Evolutionary conservation across 129 eudicot species (phyloP).

Genomic region (Pseudognaphalium luteoalbum): DNA sequence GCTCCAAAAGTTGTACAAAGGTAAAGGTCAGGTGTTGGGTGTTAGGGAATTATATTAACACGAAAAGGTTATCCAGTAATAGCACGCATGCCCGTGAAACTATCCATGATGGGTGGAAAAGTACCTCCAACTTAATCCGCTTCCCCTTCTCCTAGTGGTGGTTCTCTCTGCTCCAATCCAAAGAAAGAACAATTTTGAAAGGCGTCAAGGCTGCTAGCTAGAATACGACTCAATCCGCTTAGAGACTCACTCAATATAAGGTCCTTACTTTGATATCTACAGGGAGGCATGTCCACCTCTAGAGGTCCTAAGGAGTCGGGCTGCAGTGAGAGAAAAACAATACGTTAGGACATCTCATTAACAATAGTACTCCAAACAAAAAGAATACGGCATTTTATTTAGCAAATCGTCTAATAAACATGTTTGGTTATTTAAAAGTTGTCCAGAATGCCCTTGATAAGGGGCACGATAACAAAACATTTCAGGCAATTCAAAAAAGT

Average conservation of each 20-base stretch:
- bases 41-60: conserved; percentile 33
- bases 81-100: conserved; percentile 1
- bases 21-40: conserved; percentile 19
- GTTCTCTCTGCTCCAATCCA: conserved; percentile 60
- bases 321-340: conserved; percentile 47
- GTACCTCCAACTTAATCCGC: conserved; percentile 40
- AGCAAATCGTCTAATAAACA: neutral
- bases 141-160: conserved; percentile 45
- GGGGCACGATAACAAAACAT: neutral
- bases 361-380: neutral
- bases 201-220: conserved; percentile 87
- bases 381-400: neutral
- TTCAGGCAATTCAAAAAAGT: neutral
- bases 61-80: conserved; percentile 16
- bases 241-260: conserved; percentile 76
- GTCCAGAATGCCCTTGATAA: neutral
- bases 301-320: conserved; percentile 92
- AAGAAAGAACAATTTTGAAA: conserved; percentile 72
- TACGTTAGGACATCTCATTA: neutral
- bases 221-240: conserved; percentile 77
- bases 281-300: conserved; percentile 74
- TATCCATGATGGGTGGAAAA: neutral
- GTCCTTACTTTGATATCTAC: conserved; percentile 83
- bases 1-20: conserved; percentile 12
- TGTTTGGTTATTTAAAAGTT: neutral